Evolutionary conservation across 306 rosid species (phyloP).

Genomic region (Datisca glomerata): DNA sequence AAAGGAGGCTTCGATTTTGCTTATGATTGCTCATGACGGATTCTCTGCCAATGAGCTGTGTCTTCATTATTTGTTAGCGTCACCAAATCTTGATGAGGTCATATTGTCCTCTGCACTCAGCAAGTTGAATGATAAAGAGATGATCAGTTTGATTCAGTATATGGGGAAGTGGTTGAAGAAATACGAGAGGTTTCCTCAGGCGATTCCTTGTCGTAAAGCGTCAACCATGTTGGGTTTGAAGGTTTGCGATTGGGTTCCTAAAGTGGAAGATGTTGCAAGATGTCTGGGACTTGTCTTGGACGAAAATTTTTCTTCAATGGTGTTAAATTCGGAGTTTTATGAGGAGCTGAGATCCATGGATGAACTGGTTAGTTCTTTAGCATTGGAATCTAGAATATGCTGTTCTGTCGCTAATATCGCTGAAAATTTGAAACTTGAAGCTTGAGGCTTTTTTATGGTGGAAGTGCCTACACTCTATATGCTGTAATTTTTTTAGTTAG

Average conservation of each 20-base stretch:
- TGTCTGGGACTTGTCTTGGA: slow-evolving; percentile 53
- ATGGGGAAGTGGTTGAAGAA: slow-evolving; percentile 82
- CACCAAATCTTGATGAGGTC: slow-evolving; percentile 46
- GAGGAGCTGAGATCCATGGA: slow-evolving; percentile 51
- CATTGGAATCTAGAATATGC: slow-evolving; percentile 49
- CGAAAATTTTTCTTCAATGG: slow-evolving; percentile 58
- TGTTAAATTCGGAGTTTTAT: slow-evolving; percentile 58
- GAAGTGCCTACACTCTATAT: too few species aligned
- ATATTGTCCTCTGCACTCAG: slow-evolving; percentile 34
- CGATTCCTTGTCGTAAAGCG: slow-evolving; percentile 39
- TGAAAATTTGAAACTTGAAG: slow-evolving; percentile 24
- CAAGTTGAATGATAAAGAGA: slow-evolving; percentile 58
- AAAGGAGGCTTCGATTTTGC: slow-evolving; percentile 64
- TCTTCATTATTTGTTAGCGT: slow-evolving; percentile 63
- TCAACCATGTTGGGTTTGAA: slow-evolving; percentile 36
- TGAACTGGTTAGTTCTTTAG: slow-evolving; percentile 30
- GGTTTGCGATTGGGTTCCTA: slow-evolving; percentile 71
- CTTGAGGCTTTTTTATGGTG: too few species aligned
- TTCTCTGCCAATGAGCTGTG: slow-evolving; percentile 56
- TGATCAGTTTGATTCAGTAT: slow-evolving; percentile 47
- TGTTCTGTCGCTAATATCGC: slow-evolving; percentile 33
- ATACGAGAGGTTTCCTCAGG: slow-evolving; percentile 76
- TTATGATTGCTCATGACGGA: slow-evolving; percentile 70
- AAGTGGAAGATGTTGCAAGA: slow-evolving; percentile 52
- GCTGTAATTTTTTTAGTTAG: too few species aligned